Conservation (phyloP, 2,329 filamentous ascomycete genomes). For the Raffaelea arxii region DNA sequence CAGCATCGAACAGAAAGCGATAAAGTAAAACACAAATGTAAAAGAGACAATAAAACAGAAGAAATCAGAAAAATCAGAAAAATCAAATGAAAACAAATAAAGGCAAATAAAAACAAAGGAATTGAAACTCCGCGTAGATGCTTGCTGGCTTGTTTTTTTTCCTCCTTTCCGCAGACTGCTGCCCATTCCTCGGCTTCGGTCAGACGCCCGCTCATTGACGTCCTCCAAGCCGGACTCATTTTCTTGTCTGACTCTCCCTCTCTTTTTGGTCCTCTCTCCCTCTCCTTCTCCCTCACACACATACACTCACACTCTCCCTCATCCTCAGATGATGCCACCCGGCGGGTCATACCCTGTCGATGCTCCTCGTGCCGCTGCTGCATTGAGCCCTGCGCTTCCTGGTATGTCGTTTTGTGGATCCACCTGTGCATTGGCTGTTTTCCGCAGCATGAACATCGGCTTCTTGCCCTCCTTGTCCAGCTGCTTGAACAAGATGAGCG, state of each 20-base stretch:
- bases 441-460: constrained; percentile 96
- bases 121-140: no score
- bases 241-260: neutral
- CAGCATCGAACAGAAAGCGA: neutral
- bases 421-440: constrained; percentile 45
- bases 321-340: constrained; percentile 44
- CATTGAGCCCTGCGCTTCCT: constrained; percentile 42
- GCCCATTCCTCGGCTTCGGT: no score
- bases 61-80: neutral
- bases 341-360: constrained; percentile 45
- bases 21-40: neutral
- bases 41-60: neutral
- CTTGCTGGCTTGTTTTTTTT: no score
- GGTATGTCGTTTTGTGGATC: constrained; percentile 35
- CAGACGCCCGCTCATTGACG: no score
- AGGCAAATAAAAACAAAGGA: neutral
- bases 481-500: constrained; percentile 93
- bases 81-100: neutral
- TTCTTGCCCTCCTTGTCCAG: constrained; percentile 95
- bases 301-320: no score
- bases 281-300: neutral
- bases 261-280: neutral
- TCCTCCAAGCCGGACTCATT: no score
- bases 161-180: no score
- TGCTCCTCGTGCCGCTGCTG: constrained; percentile 32